Percentiles rank a stretch among this genome's conserved stretches.
Evolutionary conservation across 345 rosid species (phyloP).

Genomic region (Punica granatum): DNA sequence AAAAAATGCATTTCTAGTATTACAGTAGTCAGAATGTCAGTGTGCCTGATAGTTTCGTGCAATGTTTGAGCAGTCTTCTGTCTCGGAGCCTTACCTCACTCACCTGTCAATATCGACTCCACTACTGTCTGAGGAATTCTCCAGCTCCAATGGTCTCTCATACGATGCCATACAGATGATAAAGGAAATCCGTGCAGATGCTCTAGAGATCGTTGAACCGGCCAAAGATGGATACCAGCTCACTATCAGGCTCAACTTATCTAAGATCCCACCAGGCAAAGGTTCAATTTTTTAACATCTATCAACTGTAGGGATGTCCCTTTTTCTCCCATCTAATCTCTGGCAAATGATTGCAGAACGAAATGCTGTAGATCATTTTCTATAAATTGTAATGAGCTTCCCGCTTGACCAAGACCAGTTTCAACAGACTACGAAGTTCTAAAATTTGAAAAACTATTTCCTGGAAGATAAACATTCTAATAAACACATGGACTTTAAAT

Average conservation of each 20-base stretch:
- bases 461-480: background rate
- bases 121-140: no score
- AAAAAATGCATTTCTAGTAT: no score
- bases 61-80: constrained; percentile 54
- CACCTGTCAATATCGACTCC: constrained; percentile 56
- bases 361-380: no score
- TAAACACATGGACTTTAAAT: background rate
- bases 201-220: constrained; percentile 67
- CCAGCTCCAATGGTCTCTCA: constrained; percentile 34
- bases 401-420: background rate
- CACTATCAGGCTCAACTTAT: constrained; percentile 52
- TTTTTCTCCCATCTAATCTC: no score
- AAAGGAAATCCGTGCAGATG: constrained; percentile 39
- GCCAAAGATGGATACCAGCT: constrained; percentile 77
- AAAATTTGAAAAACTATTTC: background rate
- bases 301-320: constrained; percentile 6
- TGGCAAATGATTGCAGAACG: no score
- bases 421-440: background rate
- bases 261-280: constrained; percentile 53
- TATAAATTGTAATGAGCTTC: no score
- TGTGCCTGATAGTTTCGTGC: background rate
- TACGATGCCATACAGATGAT: constrained; percentile 29
- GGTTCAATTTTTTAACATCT: constrained; percentile 23
- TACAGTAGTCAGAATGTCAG: no score
- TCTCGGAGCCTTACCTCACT: constrained; percentile 36